Base-by-base conservation (phyloP, 371 early-diverging fungal genomes). In the Umbelopsis sp. region DNA sequence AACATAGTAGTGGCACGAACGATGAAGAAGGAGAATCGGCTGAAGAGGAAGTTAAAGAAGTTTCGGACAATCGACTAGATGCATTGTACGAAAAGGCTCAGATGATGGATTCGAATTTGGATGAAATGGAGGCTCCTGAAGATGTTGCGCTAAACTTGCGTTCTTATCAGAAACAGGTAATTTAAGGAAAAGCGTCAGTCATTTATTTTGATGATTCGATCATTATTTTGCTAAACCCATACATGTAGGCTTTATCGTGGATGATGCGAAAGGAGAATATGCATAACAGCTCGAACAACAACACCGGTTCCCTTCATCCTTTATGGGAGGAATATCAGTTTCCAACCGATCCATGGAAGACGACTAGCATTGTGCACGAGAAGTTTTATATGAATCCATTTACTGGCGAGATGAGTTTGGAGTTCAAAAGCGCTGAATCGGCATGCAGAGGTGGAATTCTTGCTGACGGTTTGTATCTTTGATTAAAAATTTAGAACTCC, bases 401-500 rank as follows among this genome's bases (percentile, higher is more conserved):
- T 24, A 64, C 63, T 72, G 83, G 84, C 7, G 87, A 89, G 69
- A 65, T 91, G 63, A 80, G 80, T 18, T 69, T 88, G 16, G 73
- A 79, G 7, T 86, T 86, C 62, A 89, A 89, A 1, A 82, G 82
- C 35, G 72, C 81, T 25, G 84, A 83, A 37, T 69, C 75, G 32
- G 76, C 78, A 20, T 86, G 87, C 65, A 77, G 84, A 20, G 92
- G 92, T 12, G 93, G 93, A 3, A 92, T 93, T 41, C 65, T 93
- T 37, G 93, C 93, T 3, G 92, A 90, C 68, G 90, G 84, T 79
- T 72, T 65, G 70, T 65, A n/a, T 6, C 8, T 14, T 22, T 18
- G 9, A 8, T 11, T n/a, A 57, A 16, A 0, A 16, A 35, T 0
- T 35, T 2, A 3, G 22, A 24, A 1, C 35, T 35, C 4, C 3